phyloP scores from a whole-genome alignment of 2,329 filamentous ascomycete species.

The Colletotrichum sp. region DNA sequence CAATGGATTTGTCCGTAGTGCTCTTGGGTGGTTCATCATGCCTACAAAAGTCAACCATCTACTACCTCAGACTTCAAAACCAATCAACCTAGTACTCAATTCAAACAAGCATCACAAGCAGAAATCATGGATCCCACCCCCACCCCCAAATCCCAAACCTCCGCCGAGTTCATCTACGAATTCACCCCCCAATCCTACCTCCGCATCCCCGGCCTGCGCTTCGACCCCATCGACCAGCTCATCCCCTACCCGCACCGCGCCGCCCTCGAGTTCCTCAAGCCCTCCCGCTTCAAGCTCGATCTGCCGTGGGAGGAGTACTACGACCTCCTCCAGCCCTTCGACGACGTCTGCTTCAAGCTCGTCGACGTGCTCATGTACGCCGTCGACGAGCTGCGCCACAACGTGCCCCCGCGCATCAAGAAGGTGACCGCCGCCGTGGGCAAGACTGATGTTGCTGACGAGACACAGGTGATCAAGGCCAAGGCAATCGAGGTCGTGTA shows the following conservation, averaged over 20 bases:
- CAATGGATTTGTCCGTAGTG: background rate
- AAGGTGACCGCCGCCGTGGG: background rate
- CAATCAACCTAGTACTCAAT: fast-evolving
- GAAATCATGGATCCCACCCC: background rate
- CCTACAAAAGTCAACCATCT: background rate
- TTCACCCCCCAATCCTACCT: slow-evolving; percentile 2
- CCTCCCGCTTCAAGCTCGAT: background rate
- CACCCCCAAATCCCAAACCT: background rate
- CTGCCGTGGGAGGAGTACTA: slow-evolving; percentile 7
- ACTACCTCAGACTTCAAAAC: background rate
- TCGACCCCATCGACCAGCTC: background rate
- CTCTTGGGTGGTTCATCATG: background rate
- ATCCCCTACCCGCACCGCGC: background rate
- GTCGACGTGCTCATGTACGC: slow-evolving; percentile 1
- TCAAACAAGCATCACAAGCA: background rate
- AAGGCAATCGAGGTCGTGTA: background rate
- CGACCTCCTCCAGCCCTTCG: background rate
- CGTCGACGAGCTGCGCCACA: background rate
- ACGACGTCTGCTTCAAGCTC: background rate
- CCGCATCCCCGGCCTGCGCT: slow-evolving; percentile 12
- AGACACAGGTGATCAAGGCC: background rate
- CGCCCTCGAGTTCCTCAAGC: background rate
- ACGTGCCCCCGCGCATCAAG: background rate
- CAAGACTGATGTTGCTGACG: background rate
- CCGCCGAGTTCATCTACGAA: background rate